phyloP scores from a whole-genome alignment of 495 filamentous ascomycete species.

The Trichoderma gamsii region DNA sequence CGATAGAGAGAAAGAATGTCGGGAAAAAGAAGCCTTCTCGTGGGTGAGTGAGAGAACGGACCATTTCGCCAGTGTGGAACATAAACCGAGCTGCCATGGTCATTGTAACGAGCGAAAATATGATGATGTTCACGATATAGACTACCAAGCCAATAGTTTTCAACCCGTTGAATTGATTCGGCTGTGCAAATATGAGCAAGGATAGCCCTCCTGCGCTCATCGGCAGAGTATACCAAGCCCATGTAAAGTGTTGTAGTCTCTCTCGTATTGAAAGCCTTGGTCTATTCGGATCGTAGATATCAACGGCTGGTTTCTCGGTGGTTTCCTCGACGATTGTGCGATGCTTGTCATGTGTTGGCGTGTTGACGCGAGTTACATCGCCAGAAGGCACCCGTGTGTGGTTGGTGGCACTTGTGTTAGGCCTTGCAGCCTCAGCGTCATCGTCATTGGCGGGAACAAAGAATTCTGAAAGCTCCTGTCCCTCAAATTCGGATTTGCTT shows the following conservation, averaged over 20 bases:
- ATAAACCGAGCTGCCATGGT: slow-evolving; percentile 53
- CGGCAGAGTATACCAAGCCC: slow-evolving; percentile 60
- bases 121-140: slow-evolving; percentile 56
- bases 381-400: not conserved
- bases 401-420: not conserved
- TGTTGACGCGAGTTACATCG: not conserved
- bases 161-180: slow-evolving; percentile 53
- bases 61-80: slow-evolving; percentile 44
- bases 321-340: not conserved
- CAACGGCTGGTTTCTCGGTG: no score
- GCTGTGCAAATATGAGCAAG: slow-evolving; percentile 52
- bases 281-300: not conserved
- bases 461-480: not conserved
- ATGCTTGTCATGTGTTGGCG: not conserved
- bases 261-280: slow-evolving; percentile 27
- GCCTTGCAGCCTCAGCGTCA: not conserved
- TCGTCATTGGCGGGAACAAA: not conserved
- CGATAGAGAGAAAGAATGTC: slow-evolving; percentile 60
- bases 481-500: not conserved
- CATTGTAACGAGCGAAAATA: slow-evolving; percentile 49
- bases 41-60: slow-evolving; percentile 53
- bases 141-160: slow-evolving; percentile 52
- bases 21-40: slow-evolving; percentile 61
- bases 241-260: slow-evolving; percentile 62
- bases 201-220: slow-evolving; percentile 64